A percentile compares a stretch with the other conserved stretches of the same genome.
Conservation (phyloP, 2,329 filamentous ascomycete genomes). For the Grosmannia penicillata region DNA sequence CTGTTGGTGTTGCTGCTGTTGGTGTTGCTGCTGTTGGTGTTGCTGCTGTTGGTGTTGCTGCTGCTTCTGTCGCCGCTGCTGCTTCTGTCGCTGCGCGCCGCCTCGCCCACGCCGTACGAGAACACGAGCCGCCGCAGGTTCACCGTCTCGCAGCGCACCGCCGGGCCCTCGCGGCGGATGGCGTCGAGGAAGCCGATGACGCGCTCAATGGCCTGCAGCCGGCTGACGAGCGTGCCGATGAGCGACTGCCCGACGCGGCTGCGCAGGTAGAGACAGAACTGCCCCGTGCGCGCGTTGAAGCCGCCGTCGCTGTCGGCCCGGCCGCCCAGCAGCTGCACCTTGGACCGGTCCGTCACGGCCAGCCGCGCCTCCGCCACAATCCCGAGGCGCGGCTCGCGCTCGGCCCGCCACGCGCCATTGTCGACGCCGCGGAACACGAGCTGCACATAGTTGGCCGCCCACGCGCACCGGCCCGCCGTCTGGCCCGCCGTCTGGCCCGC, state of each 20-base stretch:
- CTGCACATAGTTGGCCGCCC: slow-evolving; percentile 45
- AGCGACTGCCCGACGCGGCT: slow-evolving; percentile 43
- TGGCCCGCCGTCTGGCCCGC: background rate
- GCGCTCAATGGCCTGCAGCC: slow-evolving; percentile 52
- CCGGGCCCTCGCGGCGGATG: slow-evolving; percentile 39
- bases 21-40: too few species aligned
- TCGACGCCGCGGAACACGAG: slow-evolving; percentile 39
- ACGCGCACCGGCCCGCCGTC: slow-evolving; percentile 16
- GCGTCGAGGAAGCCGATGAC: slow-evolving; percentile 56
- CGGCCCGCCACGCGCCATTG: slow-evolving; percentile 2
- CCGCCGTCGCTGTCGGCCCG: slow-evolving; percentile 46
- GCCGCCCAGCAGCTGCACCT: slow-evolving; percentile 38
- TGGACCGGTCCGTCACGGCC: slow-evolving; percentile 34
- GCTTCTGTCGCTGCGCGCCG: slow-evolving; percentile 1
- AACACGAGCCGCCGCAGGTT: slow-evolving; percentile 52
- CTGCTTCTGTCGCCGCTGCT: slow-evolving; percentile 1
- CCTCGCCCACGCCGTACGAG: slow-evolving; percentile 35
- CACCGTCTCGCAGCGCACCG: slow-evolving; percentile 42
- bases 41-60: background rate
- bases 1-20: too few species aligned
- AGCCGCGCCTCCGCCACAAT: slow-evolving; percentile 39
- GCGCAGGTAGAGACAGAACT: slow-evolving; percentile 47
- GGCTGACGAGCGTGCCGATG: slow-evolving; percentile 40
- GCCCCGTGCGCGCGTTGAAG: slow-evolving; percentile 43
- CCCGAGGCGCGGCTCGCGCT: slow-evolving; percentile 14